These are phyloP conservation scores for Raphanus raphanistrum DNA, from an alignment of 345 rosid species.

Conservation along the genomic window DNA sequence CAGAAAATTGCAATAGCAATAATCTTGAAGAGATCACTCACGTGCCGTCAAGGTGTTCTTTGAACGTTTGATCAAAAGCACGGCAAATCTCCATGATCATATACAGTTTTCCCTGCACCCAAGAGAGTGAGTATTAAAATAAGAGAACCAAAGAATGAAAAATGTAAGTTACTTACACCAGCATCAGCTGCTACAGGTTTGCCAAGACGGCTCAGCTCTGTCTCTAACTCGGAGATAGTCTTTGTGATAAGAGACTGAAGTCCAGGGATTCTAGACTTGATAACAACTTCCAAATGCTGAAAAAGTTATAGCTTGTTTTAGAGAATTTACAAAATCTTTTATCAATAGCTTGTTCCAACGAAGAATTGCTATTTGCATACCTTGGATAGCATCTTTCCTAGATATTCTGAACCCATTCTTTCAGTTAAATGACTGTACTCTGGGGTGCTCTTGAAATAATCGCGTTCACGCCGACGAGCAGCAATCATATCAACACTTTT, in stretches of 20 bases:
- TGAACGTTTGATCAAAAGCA: slow-evolving; percentile 86
- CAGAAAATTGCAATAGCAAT: neutral
- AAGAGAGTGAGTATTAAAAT: slow-evolving; percentile 15
- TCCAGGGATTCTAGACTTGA: slow-evolving; percentile 88
- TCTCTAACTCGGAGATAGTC: slow-evolving; percentile 77
- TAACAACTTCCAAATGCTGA: slow-evolving; percentile 97
- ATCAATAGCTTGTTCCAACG: neutral
- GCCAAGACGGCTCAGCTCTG: slow-evolving; percentile 87
- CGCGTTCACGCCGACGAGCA: slow-evolving; percentile 91
- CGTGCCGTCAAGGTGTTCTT: slow-evolving; percentile 93
- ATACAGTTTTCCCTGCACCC: slow-evolving; percentile 80
- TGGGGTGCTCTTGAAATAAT: slow-evolving; percentile 59
- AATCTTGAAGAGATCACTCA: slow-evolving; percentile 38
- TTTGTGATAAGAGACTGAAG: slow-evolving; percentile 89
- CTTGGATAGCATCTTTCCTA: slow-evolving; percentile 95
- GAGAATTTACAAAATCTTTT: neutral
- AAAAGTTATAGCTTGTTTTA: slow-evolving; percentile 36
- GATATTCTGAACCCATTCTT: slow-evolving; percentile 92
- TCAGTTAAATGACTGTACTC: slow-evolving; percentile 76
- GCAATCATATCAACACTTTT: slow-evolving; percentile 98
- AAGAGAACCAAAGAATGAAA: slow-evolving; percentile 10
- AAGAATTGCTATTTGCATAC: slow-evolving; percentile 37
- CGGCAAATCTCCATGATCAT: slow-evolving; percentile 95
- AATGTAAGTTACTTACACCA: slow-evolving; percentile 56
- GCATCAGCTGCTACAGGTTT: slow-evolving; percentile 92